A percentile compares a stretch with the other conserved stretches of the same genome.
These are phyloP conservation scores for Dittrichia graveolens DNA, from an alignment of 129 eudicot genomes.

Conservation along the genomic window DNA sequence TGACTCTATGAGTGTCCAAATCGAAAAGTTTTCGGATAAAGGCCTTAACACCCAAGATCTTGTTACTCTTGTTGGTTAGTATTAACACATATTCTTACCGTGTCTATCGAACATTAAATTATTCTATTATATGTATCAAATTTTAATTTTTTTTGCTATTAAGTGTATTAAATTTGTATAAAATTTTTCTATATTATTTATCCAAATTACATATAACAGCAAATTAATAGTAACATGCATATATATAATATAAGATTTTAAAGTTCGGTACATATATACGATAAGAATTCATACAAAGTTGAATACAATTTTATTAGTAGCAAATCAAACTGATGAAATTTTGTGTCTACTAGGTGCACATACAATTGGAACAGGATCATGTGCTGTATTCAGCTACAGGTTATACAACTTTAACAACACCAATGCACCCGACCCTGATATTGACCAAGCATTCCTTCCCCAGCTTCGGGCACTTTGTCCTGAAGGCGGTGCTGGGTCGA, in stretches of 20 bases:
- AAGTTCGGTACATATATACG: too few species aligned
- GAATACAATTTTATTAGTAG: background rate
- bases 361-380: conserved; percentile 74
- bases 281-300: too few species aligned
- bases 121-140: too few species aligned
- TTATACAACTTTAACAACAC: conserved; percentile 62
- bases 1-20: conserved; percentile 48
- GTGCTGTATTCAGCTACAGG: conserved; percentile 64
- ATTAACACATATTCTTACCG: too few species aligned
- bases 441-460: conserved; percentile 48
- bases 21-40: conserved; percentile 47
- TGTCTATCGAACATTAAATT: too few species aligned
- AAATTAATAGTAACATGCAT: background rate
- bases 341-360: conserved; percentile 58
- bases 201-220: too few species aligned
- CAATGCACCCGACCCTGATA: conserved; percentile 56
- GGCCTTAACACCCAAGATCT: conserved; percentile 62
- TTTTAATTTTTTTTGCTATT: too few species aligned
- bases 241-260: background rate
- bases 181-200: too few species aligned
- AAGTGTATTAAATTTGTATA: too few species aligned
- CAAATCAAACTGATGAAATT: background rate
- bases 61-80: conserved; percentile 78
- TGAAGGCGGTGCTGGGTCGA: conserved; percentile 36
- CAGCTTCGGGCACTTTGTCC: conserved; percentile 68